These are phyloP conservation scores for Exophiala alcalophila DNA, from an alignment of 2,329 filamentous ascomycete genomes.

Conservation along the genomic window DNA sequence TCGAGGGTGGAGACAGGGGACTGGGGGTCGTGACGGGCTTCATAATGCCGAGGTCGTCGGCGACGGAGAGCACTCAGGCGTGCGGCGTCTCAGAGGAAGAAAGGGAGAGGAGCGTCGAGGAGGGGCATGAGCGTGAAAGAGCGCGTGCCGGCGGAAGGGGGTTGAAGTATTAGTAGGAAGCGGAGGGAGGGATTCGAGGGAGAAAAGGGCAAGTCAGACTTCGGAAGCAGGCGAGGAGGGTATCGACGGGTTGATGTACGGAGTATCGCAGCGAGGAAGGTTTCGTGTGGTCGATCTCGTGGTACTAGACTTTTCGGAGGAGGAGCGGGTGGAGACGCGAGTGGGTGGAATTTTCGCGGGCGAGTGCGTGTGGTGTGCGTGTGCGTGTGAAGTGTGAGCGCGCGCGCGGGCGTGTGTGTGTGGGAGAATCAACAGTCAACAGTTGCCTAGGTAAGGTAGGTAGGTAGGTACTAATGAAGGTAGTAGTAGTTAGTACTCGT, in stretches of 20 bases:
- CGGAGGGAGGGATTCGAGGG: neutral
- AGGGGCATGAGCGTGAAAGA: neutral
- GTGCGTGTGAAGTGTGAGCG: neutral
- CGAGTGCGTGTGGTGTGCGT: neutral
- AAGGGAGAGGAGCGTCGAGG: neutral
- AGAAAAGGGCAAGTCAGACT: conserved; percentile 11
- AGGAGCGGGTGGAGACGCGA: too few relatives aligned
- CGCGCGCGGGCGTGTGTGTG: too few relatives aligned
- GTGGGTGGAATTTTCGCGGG: neutral
- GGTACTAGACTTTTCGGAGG: conserved; percentile 9
- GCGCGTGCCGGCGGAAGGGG: neutral
- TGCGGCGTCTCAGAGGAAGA: neutral
- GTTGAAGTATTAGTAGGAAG: neutral
- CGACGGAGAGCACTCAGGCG: neutral
- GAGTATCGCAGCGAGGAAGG: conserved; percentile 6
- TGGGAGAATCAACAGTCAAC: too few relatives aligned
- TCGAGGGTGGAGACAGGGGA: conserved; percentile 13
- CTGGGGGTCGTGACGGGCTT: conserved; percentile 8
- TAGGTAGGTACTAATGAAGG: too few relatives aligned
- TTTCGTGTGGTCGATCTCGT: conserved; percentile 15
- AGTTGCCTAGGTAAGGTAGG: too few relatives aligned
- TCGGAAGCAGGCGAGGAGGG: conserved; percentile 7
- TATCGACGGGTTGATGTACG: conserved; percentile 17
- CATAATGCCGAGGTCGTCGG: conserved; percentile 13
- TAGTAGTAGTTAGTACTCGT: too few relatives aligned